These are phyloP conservation scores for Salicornia ramosissima DNA, from an alignment of 148 eudicot genomes.

Conservation along the genomic window DNA sequence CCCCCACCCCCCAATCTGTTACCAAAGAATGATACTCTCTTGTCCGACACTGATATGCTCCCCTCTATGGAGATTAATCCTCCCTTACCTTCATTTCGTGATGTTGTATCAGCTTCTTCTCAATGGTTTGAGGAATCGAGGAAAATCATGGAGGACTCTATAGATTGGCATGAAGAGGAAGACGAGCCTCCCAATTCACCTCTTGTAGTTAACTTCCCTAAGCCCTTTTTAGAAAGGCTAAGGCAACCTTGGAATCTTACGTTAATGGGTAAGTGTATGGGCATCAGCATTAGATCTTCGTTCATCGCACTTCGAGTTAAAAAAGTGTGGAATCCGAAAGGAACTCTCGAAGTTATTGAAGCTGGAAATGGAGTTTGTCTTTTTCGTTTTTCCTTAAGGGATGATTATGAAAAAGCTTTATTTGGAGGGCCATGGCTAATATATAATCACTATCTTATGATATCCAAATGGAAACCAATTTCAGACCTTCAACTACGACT, in stretches of 20 bases:
- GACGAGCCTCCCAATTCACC: background rate
- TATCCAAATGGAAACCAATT: background rate
- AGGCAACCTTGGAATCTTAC: background rate
- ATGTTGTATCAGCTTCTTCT: background rate
- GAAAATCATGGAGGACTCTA: background rate
- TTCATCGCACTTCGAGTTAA: background rate
- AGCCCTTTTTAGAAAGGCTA: background rate
- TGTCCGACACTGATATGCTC: too few species aligned
- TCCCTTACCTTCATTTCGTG: too few species aligned
- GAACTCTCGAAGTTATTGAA: background rate
- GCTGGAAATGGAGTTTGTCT: background rate
- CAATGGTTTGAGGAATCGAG: background rate
- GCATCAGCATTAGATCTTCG: background rate
- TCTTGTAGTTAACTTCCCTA: background rate
- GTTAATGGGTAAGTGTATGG: background rate
- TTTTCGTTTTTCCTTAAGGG: background rate
- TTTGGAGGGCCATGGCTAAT: background rate
- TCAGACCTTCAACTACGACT: background rate
- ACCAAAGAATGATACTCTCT: too few species aligned
- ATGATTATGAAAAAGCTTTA: background rate
- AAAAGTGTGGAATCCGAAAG: background rate
- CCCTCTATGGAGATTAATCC: too few species aligned
- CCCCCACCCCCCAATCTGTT: too few species aligned
- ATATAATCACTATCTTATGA: background rate
- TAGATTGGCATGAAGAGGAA: background rate